Base-by-base conservation (phyloP, 768 basidiomycete genomes). In the Mycena galopus region DNA sequence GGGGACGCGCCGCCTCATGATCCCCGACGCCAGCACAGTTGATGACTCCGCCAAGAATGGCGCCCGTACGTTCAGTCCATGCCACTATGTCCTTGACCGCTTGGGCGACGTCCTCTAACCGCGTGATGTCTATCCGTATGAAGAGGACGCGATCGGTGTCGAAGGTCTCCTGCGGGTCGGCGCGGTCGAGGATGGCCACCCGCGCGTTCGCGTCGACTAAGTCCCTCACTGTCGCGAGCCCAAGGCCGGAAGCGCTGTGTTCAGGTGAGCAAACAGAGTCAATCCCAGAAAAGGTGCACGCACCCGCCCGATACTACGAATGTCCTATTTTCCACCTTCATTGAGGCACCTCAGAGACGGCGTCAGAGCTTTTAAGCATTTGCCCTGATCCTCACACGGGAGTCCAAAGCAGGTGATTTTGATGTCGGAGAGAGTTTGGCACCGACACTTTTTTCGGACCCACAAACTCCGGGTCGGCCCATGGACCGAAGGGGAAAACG, bases 301-400 rank as follows among this genome's bases (percentile, higher is more conserved):
- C 67, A 84, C 83, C 83, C 83, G 58, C 83, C 83, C n/a, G 83
- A 84, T 19, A 84, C 79, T 25, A 84, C 73, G 68, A 84, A 84
- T 19, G 83, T 84, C 58, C 83, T 73, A 50, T 79, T 72, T 60
- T 69, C 76, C 21, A 81, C 67, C 75, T 82, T 84, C 83, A 84
- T 84, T 27, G 33, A n/a, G 50, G 56, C 33, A 55, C 9, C 21
- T 64, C 33, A 21, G 35, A 53, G 37, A n/a, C 62, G 29, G 67
- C 51, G 71, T 16, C 16, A 33, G 64, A 47, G 42, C 67, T 75
- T 75, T 72, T 66, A 75, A 67, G 53, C 35, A 27, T 21, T 25
- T 19, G 35, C 10, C 30, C 32, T 50, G 21, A 51, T n/a, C 27
- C 60, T 56, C 60, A 33, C 57, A 65, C 57, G 69, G 30, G 58